phyloP scores from a whole-genome alignment of 441 rosid species.

The Populus hybrid region DNA sequence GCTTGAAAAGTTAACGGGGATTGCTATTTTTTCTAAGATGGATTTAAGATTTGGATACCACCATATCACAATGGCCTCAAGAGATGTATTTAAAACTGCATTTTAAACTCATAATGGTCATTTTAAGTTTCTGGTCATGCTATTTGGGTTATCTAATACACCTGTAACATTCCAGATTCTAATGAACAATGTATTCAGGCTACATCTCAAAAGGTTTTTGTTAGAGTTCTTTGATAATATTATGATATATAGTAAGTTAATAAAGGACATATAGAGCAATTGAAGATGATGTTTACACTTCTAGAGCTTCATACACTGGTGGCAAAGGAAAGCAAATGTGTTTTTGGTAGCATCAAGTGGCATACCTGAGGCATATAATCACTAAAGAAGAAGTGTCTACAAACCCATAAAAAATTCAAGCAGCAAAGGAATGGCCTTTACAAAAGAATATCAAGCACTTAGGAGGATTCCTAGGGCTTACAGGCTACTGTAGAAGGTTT shows the following conservation, averaged over 20 bases:
- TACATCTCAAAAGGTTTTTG: not conserved
- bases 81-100: not conserved
- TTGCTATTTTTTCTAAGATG: not conserved
- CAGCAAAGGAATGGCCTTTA: not conserved
- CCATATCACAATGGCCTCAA: not conserved
- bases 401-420: not conserved
- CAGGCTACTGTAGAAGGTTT: not conserved
- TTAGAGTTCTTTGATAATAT: constrained; percentile 1
- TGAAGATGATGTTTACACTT: not conserved
- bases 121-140: not conserved
- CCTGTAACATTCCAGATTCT: not conserved
- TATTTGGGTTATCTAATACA: not conserved
- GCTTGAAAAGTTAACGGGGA: not conserved
- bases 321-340: not conserved
- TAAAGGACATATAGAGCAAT: not conserved
- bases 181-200: not conserved
- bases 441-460: not conserved
- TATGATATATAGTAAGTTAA: not conserved
- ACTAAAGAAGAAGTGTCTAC: not conserved
- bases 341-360: not conserved
- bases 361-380: constrained; percentile 4
- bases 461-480: not conserved
- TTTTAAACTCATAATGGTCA: not conserved
- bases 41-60: not conserved
- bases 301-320: not conserved